Evolutionary conservation across 805 yeast genomes (phyloP).

Genomic region (Saccharomycopsis amapae): DNA sequence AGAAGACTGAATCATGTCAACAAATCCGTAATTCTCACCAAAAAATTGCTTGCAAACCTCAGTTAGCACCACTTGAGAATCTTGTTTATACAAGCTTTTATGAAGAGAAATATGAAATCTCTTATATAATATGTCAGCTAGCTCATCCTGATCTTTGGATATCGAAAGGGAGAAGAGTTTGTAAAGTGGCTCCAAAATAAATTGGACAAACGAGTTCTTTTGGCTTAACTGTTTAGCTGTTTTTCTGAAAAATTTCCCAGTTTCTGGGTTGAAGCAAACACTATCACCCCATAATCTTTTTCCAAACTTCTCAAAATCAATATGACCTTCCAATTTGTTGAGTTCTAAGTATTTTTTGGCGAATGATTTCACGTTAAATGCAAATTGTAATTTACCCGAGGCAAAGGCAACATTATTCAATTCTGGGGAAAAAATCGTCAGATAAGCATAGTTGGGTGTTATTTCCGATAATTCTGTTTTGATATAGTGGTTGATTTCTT

Average conservation of each 20-base stretch:
- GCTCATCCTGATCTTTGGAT: constrained; percentile 39
- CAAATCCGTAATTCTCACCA: constrained; percentile 43
- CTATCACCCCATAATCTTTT: constrained; percentile 69
- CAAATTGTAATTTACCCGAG: constrained; percentile 52
- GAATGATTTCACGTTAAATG: constrained; percentile 64
- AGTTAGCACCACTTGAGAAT: constrained; percentile 52
- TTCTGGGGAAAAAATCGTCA: constrained; percentile 47
- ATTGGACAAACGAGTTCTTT: constrained; percentile 45
- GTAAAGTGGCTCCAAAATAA: constrained; percentile 74
- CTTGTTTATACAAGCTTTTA: constrained; percentile 38
- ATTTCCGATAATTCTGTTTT: constrained; percentile 27
- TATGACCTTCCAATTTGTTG: constrained; percentile 15
- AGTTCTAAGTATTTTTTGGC: constrained; percentile 40
- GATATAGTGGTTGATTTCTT: constrained; percentile 54
- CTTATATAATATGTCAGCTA: constrained; percentile 39
- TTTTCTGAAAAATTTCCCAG: constrained; percentile 37
- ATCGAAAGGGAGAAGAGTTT: constrained; percentile 60
- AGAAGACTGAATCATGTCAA: constrained; percentile 34
- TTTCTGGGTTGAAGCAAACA: constrained; percentile 38
- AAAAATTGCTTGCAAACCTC: constrained; percentile 51
- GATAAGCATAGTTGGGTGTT: constrained; percentile 25
- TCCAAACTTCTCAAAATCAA: constrained; percentile 37
- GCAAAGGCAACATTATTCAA: constrained; percentile 67
- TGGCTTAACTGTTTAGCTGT: constrained; percentile 24
- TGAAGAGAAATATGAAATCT: constrained; percentile 41